Evolutionary conservation across 2,329 filamentous ascomycete genomes (phyloP).

Genomic region (Cadophora sp.): DNA sequence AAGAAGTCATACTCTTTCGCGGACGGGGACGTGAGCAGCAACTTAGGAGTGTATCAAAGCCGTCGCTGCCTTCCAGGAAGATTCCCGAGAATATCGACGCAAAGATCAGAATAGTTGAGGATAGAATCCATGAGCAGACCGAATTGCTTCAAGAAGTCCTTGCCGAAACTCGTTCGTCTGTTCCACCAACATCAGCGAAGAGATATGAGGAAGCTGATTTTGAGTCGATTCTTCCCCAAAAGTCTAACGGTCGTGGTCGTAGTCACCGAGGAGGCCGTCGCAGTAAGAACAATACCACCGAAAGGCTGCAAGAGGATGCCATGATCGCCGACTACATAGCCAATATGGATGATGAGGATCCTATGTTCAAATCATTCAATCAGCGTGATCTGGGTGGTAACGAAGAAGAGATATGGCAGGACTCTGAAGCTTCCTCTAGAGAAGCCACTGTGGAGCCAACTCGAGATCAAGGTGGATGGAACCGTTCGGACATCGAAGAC

Average conservation of each 20-base stretch:
- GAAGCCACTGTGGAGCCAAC: constrained; percentile 27
- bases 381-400: constrained; percentile 53
- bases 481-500: constrained; percentile 52
- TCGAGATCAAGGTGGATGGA: constrained; percentile 47
- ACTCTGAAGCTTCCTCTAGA: constrained; percentile 37
- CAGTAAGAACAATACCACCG: constrained; percentile 25
- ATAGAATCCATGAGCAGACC: constrained; percentile 40
- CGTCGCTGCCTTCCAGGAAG: constrained; percentile 3
- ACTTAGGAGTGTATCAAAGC: constrained; percentile 24
- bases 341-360: constrained; percentile 45
- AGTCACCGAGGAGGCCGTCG: constrained; percentile 19
- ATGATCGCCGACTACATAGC: constrained; percentile 45
- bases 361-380: constrained; percentile 30
- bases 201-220: constrained; percentile 15
- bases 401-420: constrained; percentile 49
- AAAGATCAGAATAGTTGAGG: constrained; percentile 42
- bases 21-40: constrained; percentile 59
- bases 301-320: constrained; percentile 33
- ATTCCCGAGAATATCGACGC: constrained; percentile 35
- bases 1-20: constrained; percentile 75
- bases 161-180: constrained; percentile 3
- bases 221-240: constrained; percentile 14
- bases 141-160: constrained; percentile 42
- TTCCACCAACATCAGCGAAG: constrained; percentile 17
- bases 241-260: background rate